Percentiles rank a stretch among this genome's conserved stretches.
Conservation (phyloP, 2,329 filamentous ascomycete species). For the Alternaria sp. region DNA sequence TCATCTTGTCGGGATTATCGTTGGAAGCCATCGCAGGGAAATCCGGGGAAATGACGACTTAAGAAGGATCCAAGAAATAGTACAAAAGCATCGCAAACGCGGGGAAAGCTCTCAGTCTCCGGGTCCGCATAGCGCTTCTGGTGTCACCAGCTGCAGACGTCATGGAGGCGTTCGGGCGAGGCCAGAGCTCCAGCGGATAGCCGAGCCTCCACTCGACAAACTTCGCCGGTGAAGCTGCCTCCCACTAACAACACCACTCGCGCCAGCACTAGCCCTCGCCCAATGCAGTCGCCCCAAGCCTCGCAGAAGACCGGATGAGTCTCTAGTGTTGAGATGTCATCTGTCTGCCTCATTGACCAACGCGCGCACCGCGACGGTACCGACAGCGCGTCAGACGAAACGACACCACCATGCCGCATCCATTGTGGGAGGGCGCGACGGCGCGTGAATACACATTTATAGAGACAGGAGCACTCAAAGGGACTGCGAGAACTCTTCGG, state of each 20-base stretch:
- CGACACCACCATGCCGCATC: background rate
- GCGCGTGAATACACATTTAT: background rate
- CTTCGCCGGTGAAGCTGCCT: conserved; percentile 23
- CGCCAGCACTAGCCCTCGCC: background rate
- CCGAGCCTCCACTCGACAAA: conserved; percentile 18
- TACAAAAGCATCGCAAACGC: conserved; percentile 17
- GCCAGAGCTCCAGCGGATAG: conserved; percentile 18
- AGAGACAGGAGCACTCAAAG: conserved; percentile 34
- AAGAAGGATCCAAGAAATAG: background rate
- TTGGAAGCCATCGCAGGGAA: conserved; percentile 7
- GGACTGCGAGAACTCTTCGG: conserved; percentile 34
- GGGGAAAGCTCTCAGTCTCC: conserved; percentile 27
- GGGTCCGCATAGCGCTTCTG: conserved; percentile 25
- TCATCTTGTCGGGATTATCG: conserved; percentile 24
- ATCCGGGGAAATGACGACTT: background rate
- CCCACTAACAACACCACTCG: background rate
- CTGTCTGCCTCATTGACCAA: background rate
- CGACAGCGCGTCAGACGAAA: background rate
- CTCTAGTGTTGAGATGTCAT: background rate
- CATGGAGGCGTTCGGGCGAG: conserved; percentile 24
- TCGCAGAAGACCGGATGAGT: background rate
- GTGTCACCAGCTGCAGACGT: conserved; percentile 25
- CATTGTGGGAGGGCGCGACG: background rate
- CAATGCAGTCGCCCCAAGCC: background rate
- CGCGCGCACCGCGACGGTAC: background rate